Conservation (phyloP, 2,329 filamentous ascomycete species). For the Helicocarpus griseus region DNA sequence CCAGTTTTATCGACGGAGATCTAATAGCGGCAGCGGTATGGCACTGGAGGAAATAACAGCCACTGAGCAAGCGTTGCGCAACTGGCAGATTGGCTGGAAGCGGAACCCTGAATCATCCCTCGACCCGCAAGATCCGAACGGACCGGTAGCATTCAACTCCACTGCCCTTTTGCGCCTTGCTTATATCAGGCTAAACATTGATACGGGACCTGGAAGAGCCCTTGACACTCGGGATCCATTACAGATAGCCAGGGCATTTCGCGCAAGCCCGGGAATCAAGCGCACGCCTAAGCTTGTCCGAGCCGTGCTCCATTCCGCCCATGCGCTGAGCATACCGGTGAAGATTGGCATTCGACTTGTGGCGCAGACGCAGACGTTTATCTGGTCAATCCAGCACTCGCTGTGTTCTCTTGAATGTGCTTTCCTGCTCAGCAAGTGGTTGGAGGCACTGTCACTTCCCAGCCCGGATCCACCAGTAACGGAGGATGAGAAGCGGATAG, state of each 20-base stretch:
- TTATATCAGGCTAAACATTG: slow-evolving; percentile 52
- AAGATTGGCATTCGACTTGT: slow-evolving; percentile 31
- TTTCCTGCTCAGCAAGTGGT: slow-evolving; percentile 32
- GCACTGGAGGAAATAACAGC: slow-evolving; percentile 31
- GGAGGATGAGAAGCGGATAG: slow-evolving; percentile 30
- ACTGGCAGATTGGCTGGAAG: slow-evolving; percentile 33
- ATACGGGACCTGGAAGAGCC: slow-evolving; percentile 49
- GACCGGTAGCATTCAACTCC: slow-evolving; percentile 56
- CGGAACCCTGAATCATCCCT: slow-evolving; percentile 30
- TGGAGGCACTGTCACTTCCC: slow-evolving; percentile 23
- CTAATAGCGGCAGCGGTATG: slow-evolving; percentile 23
- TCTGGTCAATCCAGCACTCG: slow-evolving; percentile 32
- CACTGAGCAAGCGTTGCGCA: slow-evolving; percentile 35
- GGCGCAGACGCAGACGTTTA: slow-evolving; percentile 24
- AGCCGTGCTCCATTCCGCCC: slow-evolving; percentile 57
- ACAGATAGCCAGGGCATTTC: slow-evolving; percentile 51
- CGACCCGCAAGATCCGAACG: slow-evolving; percentile 31
- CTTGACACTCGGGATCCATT: slow-evolving; percentile 55
- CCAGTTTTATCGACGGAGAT: slow-evolving; percentile 29
- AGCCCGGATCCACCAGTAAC: slow-evolving; percentile 25
- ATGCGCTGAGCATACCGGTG: slow-evolving; percentile 51
- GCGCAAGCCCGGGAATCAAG: slow-evolving; percentile 43
- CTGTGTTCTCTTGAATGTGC: slow-evolving; percentile 31
- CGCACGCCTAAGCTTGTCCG: slow-evolving; percentile 50
- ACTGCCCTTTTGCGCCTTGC: slow-evolving; percentile 52